Evolutionary conservation across 257 asterid genomes (phyloP).

Genomic region (Striga asiatica): DNA sequence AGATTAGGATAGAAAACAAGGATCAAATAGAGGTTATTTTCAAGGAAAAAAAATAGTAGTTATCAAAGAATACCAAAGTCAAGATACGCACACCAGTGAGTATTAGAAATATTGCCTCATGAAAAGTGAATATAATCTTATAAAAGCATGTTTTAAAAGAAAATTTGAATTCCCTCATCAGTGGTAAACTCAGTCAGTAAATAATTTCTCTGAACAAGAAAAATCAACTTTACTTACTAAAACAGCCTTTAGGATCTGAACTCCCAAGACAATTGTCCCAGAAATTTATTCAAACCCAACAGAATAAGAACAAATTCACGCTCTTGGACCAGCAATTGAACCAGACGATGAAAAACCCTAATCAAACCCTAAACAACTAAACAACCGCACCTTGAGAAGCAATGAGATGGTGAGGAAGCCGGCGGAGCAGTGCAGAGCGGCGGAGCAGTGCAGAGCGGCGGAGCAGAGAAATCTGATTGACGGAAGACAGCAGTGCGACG

Average conservation of each 20-base stretch:
- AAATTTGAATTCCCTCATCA: constrained; percentile 1
- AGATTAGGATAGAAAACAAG: constrained; percentile 11
- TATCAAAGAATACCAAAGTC: background rate
- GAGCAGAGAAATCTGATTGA: too few species aligned
- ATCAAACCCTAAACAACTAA: too few species aligned
- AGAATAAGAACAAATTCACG: too few species aligned
- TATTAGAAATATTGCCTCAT: background rate
- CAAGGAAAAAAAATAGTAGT: background rate
- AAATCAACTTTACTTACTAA: constrained; percentile 53
- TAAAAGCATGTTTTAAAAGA: background rate
- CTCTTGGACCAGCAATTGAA: too few species aligned
- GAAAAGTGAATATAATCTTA: background rate
- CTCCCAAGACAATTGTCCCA: constrained; percentile 97
- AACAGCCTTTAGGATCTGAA: constrained; percentile 96
- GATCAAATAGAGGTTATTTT: constrained; percentile 1
- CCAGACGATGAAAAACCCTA: too few species aligned
- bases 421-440: too few species aligned
- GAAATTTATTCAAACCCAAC: too few species aligned
- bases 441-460: too few species aligned
- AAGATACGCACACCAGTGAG: background rate
- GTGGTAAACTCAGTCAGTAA: constrained; percentile 1
- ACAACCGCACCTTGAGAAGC: too few species aligned
- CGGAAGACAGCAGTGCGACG: too few species aligned
- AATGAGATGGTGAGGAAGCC: too few species aligned
- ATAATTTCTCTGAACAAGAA: constrained; percentile 10